phyloP scores from a whole-genome alignment of 768 basidiomycete species.

The Leccinum fibrillosum region DNA sequence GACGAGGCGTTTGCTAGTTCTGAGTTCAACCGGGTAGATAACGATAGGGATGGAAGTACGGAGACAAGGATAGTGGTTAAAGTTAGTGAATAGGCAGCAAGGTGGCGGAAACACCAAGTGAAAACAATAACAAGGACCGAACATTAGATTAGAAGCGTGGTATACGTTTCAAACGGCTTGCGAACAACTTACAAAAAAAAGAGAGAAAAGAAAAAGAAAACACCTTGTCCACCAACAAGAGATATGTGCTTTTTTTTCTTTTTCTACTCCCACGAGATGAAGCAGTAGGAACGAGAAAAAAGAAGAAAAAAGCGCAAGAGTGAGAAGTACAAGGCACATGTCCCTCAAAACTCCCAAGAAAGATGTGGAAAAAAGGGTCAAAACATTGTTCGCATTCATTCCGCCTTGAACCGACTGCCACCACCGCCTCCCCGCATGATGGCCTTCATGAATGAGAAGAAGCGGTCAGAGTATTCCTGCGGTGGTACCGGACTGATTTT shows the following conservation, averaged over 20 bases:
- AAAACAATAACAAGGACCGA: background rate
- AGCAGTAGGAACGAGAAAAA: slow-evolving; percentile 5
- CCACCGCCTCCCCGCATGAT: slow-evolving; percentile 82
- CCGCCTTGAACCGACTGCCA: slow-evolving; percentile 47
- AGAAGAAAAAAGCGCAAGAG: background rate
- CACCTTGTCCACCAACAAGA: slow-evolving; percentile 7
- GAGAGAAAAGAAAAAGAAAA: background rate
- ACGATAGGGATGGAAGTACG: slow-evolving; percentile 5
- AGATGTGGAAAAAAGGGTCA: background rate
- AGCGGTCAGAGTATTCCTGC: slow-evolving; percentile 81
- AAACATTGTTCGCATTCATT: slow-evolving; percentile 22
- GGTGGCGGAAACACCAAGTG: background rate
- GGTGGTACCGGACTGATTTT: slow-evolving; percentile 95
- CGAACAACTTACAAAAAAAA: slow-evolving; percentile 5
- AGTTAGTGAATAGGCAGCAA: background rate
- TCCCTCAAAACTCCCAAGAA: slow-evolving; percentile 9
- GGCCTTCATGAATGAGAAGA: slow-evolving; percentile 83
- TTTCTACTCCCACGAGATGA: slow-evolving; percentile 9
- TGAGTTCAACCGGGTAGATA: background rate
- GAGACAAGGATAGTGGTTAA: background rate
- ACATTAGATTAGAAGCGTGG: slow-evolving; percentile 15
- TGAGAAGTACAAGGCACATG: slow-evolving; percentile 2
- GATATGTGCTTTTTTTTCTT: background rate
- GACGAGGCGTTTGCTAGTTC: slow-evolving; percentile 8
- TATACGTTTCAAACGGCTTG: slow-evolving; percentile 13